Percentiles rank a stretch among this genome's conserved stretches.
Conservation (phyloP, 257 asterid genomes). For the Nicotiana paniculata region DNA sequence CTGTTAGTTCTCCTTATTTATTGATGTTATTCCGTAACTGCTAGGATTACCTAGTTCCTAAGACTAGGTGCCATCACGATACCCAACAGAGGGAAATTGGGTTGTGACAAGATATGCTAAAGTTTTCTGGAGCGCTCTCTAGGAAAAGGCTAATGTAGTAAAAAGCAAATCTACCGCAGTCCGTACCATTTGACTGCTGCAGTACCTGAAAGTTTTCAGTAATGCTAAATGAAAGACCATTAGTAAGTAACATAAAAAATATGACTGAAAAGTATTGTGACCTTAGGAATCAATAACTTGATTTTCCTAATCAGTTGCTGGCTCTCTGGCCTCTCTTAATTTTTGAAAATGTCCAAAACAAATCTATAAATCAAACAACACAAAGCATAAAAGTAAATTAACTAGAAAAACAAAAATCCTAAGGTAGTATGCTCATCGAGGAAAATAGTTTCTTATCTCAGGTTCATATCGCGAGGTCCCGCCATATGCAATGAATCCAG, state of each 20-base stretch:
- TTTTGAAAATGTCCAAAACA: conserved; percentile 37
- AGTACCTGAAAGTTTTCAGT: conserved; percentile 49
- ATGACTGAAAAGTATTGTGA: conserved; percentile 11
- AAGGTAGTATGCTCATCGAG: background rate
- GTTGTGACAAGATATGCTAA: conserved; percentile 20
- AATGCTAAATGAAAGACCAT: conserved; percentile 1
- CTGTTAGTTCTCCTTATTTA: no score
- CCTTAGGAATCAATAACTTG: conserved; percentile 57
- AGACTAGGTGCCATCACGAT: no score
- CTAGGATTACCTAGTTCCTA: no score
- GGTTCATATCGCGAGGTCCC: conserved; percentile 43
- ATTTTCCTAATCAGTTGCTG: conserved; percentile 26
- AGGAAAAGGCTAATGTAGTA: conserved; percentile 42
- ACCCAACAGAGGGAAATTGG: no score
- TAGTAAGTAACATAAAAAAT: background rate
- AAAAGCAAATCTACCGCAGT: conserved; percentile 56
- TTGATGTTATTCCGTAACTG: no score
- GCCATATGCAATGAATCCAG: conserved; percentile 50
- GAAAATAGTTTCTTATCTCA: conserved; percentile 44
- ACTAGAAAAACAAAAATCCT: background rate
- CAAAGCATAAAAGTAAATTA: background rate
- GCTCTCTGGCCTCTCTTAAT: conserved; percentile 28
- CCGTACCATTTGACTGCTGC: conserved; percentile 44
- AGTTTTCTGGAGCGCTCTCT: conserved; percentile 38
- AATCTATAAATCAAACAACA: conserved; percentile 30